Evolutionary conservation across 352 stramenopile species (phyloP).

Genomic region (Salisapilia sapeloensis): DNA sequence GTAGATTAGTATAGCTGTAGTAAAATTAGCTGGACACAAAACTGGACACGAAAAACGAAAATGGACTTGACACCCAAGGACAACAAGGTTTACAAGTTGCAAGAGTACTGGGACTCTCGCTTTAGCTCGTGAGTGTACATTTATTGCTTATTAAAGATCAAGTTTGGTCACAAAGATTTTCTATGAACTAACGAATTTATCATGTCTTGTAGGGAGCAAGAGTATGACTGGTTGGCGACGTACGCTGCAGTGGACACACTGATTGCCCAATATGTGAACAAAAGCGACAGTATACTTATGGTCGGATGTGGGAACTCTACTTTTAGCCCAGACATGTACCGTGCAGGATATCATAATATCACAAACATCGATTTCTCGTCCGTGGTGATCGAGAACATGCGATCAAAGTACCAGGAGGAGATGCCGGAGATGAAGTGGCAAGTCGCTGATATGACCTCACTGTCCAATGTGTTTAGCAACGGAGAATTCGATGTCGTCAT

Average conservation of each 20-base stretch:
- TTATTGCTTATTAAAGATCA: too few species aligned
- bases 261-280: constrained; percentile 18
- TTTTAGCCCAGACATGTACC: constrained; percentile 52
- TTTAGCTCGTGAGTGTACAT: constrained; percentile 18
- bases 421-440: constrained; percentile 36
- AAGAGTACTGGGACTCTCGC: constrained; percentile 56
- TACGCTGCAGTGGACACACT: constrained; percentile 28
- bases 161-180: background rate
- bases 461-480: constrained; percentile 15
- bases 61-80: too few species aligned
- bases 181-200: background rate
- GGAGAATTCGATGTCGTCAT: constrained; percentile 57
- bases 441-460: constrained; percentile 38
- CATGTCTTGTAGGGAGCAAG: constrained; percentile 21
- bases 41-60: too few species aligned
- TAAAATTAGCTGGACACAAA: too few species aligned
- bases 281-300: constrained; percentile 25
- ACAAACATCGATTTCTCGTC: constrained; percentile 57
- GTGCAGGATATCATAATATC: constrained; percentile 37
- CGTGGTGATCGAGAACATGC: constrained; percentile 52
- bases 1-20: too few species aligned
- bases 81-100: constrained; percentile 46
- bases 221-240: constrained; percentile 58
- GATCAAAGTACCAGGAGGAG: constrained; percentile 25
- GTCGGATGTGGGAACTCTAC: constrained; percentile 67